Conservation (phyloP, 371 early-diverging fungal genomes). For the Chytridium lagenaria region DNA sequence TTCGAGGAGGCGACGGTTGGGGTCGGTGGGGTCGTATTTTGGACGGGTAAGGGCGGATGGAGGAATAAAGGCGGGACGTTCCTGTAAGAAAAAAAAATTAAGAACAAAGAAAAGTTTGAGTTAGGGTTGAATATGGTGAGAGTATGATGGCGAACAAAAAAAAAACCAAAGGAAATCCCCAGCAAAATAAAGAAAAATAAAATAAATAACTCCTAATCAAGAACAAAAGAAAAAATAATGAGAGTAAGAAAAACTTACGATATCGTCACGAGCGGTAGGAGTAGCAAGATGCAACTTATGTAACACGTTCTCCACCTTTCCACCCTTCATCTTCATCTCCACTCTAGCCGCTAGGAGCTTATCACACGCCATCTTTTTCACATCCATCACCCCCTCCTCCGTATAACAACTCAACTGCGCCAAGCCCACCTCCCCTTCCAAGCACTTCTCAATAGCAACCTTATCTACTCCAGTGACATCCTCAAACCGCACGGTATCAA, state of each 20-base stretch:
- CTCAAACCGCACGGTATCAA: conserved; percentile 88
- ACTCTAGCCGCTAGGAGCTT: conserved; percentile 91
- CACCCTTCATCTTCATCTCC: conserved; percentile 91
- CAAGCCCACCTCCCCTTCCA: conserved; percentile 72
- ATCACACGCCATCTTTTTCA: conserved; percentile 93
- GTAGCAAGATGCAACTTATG: conserved; percentile 94
- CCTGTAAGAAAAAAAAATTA: too few relatives aligned
- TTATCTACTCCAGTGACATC: conserved; percentile 79
- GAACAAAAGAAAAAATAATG: too few relatives aligned
- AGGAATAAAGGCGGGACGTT: conserved; percentile 88
- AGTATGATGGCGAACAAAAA: neutral
- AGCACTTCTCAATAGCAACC: conserved; percentile 75
- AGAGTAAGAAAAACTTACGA: conserved; percentile 46
- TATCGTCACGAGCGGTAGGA: conserved; percentile 86
- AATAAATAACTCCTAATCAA: too few relatives aligned
- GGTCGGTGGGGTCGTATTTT: conserved; percentile 83
- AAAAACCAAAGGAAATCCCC: neutral
- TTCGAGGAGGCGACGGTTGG: conserved; percentile 82
- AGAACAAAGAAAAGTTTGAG: too few relatives aligned
- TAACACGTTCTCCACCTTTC: conserved; percentile 90
- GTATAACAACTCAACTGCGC: conserved; percentile 88
- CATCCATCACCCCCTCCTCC: conserved; percentile 96
- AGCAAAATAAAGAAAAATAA: conserved; percentile 6
- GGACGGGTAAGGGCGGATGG: conserved; percentile 68
- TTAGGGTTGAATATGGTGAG: neutral